These are phyloP conservation scores for Gloeophyllum trabeum DNA, from an alignment of 768 basidiomycete genomes.

Conservation along the genomic window DNA sequence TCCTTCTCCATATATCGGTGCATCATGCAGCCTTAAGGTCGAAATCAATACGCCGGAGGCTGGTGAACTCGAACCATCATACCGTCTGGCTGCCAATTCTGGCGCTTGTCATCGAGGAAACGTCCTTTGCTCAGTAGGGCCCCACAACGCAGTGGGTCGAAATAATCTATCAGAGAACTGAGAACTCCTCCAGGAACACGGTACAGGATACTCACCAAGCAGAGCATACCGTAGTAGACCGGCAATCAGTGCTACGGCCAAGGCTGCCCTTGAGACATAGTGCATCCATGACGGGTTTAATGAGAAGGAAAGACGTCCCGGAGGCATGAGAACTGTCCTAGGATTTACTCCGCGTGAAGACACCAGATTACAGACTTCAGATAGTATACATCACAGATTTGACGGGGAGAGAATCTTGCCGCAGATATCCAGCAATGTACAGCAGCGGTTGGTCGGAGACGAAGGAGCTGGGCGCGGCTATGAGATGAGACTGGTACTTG, in stretches of 20 bases:
- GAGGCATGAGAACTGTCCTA: no score
- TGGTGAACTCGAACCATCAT: slow-evolving; percentile 9
- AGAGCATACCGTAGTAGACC: slow-evolving; percentile 32
- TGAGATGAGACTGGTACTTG: no score
- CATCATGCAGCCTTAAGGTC: slow-evolving; percentile 67
- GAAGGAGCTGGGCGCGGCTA: no score
- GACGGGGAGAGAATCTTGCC: no score
- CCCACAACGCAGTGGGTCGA: slow-evolving; percentile 65
- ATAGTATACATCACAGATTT: no score
- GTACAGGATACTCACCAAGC: slow-evolving; percentile 24
- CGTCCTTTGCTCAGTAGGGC: slow-evolving; percentile 60
- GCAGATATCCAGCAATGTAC: no score
- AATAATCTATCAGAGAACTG: slow-evolving; percentile 39
- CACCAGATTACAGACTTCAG: no score
- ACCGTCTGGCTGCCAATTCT: slow-evolving; percentile 88
- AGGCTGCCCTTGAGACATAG: slow-evolving; percentile 26
- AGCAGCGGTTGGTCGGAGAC: no score
- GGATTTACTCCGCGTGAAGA: no score
- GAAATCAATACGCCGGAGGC: slow-evolving; percentile 1
- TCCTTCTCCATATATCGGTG: slow-evolving; percentile 49
- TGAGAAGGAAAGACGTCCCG: slow-evolving; percentile 17
- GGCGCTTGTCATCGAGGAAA: slow-evolving; percentile 61
- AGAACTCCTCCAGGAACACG: not conserved
- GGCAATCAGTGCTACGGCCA: slow-evolving; percentile 27
- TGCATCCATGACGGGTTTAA: slow-evolving; percentile 42